A percentile compares a stretch with the other conserved stretches of the same genome.
Conservation (phyloP, 768 basidiomycete species). For the Nevesoporus exiguus region DNA sequence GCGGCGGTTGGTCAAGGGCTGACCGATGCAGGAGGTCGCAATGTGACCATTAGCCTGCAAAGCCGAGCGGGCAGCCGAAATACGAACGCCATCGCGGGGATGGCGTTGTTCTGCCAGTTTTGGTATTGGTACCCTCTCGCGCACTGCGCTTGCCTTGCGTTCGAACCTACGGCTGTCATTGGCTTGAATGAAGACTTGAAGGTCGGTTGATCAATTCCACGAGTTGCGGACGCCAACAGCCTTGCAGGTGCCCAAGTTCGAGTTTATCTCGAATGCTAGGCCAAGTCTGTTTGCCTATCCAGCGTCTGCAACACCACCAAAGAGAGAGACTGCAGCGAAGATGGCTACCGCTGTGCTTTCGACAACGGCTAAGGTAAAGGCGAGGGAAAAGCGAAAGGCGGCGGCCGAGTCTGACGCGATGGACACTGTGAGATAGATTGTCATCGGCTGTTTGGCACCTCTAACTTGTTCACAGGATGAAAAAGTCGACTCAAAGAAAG, state of each 20-base stretch:
- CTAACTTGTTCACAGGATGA: constrained; percentile 45
- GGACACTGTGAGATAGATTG: constrained; percentile 61
- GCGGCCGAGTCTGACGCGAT: constrained; percentile 77
- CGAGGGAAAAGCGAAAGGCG: constrained; percentile 89
- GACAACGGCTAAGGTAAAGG: constrained; percentile 96
- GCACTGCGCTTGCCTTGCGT: constrained; percentile 87
- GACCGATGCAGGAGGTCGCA: constrained; percentile 96
- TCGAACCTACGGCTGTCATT: constrained; percentile 94
- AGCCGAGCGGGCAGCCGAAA: constrained; percentile 91
- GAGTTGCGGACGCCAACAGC: constrained; percentile 2
- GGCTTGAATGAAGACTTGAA: constrained; percentile 84
- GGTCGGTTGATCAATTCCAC: constrained; percentile 39
- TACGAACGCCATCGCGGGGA: constrained; percentile 94
- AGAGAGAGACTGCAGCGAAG: constrained; percentile 89
- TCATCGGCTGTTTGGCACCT: background rate
- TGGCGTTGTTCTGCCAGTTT: constrained; percentile 97
- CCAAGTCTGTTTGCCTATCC: constrained; percentile 95
- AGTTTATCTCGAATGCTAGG: constrained; percentile 84
- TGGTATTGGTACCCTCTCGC: constrained; percentile 99
- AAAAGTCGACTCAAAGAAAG: constrained; percentile 50
- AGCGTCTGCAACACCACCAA: constrained; percentile 76
- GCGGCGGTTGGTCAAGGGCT: constrained; percentile 94
- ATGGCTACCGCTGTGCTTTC: constrained; percentile 94
- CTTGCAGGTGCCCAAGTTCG: constrained; percentile 86
- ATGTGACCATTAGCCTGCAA: constrained; percentile 91